Evolutionary conservation across 805 yeast species (phyloP), one percentile per base, ranked within the genome.

Genomic region (Myxozyma mucilagina): DNA sequence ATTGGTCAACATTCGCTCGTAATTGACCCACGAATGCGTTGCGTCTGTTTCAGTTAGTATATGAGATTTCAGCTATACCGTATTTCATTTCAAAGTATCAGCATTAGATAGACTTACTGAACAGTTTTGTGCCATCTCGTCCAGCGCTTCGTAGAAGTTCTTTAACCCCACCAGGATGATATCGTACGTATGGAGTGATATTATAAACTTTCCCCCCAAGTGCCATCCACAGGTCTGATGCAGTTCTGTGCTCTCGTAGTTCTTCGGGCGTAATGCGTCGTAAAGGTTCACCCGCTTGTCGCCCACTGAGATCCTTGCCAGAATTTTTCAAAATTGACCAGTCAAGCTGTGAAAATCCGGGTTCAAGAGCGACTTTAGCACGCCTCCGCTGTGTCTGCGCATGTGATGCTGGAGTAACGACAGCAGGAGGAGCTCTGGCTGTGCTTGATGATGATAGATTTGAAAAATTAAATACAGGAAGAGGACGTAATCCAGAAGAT

Each of bases 111-210:
- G 20, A 41, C 73, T 85, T 84, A 73, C 86, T 84, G 70, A 93
- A 93, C 62, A 89, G 70, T 1, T 75, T 67, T 2, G 97, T 90
- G 1, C 93, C 94, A 71, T 93, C 97, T 53, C 79, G 78, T 0
- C 97, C 97, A 1, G 96, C 94, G 69, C 87, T 83, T 53, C 84
- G 81, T 83, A 89, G 78, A 45, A 93, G 75, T 69, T 90, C 89
- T 6, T 83, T 84, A 3, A 79, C 84, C 1, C 99, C 99, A 39
- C 99, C 99, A 0, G 99, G 99, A 68, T 93, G 99, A 73, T 85
- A 94, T 57, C 82, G 78, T 39, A 94, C 71, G 73, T 94, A 93
- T 11, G 87, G 85, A 0, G 97, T 85, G n/a, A 93, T 78, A 70
- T 92, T 90, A 76, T 89, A 93, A 1, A 93, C 96, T 68, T 84